Evolutionary conservation across 1,284 basidiomycete species (phyloP).

Genomic region (Rhodotorula sp.): DNA sequence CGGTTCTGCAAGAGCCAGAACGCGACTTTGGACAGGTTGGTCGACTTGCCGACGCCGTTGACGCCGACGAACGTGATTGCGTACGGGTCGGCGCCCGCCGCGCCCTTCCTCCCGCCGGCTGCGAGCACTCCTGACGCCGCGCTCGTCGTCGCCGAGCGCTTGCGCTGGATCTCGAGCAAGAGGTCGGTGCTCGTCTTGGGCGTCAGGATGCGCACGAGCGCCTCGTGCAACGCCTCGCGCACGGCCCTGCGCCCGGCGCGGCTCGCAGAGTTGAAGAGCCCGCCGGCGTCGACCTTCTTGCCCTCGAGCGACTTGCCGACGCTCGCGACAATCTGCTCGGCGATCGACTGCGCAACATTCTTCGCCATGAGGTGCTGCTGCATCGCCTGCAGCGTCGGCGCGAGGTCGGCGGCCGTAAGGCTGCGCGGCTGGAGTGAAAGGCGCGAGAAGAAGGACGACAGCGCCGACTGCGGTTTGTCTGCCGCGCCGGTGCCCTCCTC

Average conservation of each 20-base stretch:
- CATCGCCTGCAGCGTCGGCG: slow-evolving; percentile 89
- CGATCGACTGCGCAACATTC: slow-evolving; percentile 95
- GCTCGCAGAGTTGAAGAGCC: slow-evolving; percentile 54
- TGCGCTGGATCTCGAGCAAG: slow-evolving; percentile 65
- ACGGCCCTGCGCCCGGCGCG: slow-evolving; percentile 54
- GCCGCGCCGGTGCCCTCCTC: slow-evolving; percentile 52
- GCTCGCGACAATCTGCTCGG: slow-evolving; percentile 89
- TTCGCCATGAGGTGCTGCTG: slow-evolving; percentile 97
- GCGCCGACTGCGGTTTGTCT: slow-evolving; percentile 39
- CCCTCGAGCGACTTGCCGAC: slow-evolving; percentile 87
- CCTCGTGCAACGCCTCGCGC: slow-evolving; percentile 75
- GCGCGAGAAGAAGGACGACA: slow-evolving; percentile 70
- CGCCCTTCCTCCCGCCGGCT: background rate
- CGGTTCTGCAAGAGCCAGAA: slow-evolving; percentile 99
- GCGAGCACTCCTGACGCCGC: background rate
- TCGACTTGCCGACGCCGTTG: slow-evolving; percentile 98
- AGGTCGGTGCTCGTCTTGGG: slow-evolving; percentile 96
- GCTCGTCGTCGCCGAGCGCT: slow-evolving; percentile 44
- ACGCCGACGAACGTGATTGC: slow-evolving; percentile 98
- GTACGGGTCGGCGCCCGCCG: slow-evolving; percentile 60
- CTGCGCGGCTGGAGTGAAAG: slow-evolving; percentile 64
- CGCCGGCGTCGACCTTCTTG: slow-evolving; percentile 54
- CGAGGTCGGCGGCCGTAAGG: slow-evolving; percentile 77
- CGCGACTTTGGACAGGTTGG: slow-evolving; percentile 96
- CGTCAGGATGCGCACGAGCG: slow-evolving; percentile 90